A percentile compares a stretch with the other conserved stretches of the same genome.
Conservation (phyloP, 345 rosid species). For the Lepidium didymum region DNA sequence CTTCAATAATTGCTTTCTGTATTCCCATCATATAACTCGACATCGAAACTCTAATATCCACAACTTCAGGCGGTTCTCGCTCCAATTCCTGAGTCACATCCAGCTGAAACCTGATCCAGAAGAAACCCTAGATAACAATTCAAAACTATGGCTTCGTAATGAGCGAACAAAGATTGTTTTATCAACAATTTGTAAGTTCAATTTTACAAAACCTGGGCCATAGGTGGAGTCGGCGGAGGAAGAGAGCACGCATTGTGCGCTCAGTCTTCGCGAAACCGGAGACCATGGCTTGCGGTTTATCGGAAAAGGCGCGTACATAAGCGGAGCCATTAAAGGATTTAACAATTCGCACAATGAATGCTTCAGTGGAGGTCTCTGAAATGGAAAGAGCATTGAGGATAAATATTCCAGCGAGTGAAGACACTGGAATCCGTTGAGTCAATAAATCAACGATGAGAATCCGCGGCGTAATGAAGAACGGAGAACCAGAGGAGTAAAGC, state of each 20-base stretch:
- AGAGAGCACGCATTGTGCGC: constrained; percentile 74
- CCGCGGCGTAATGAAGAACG: constrained; percentile 71
- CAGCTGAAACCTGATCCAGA: constrained; percentile 91
- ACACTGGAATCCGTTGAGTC: constrained; percentile 48
- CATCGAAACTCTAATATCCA: constrained; percentile 85
- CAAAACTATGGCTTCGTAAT: background rate
- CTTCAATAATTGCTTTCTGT: constrained; percentile 84
- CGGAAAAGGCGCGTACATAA: constrained; percentile 64
- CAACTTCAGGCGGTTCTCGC: constrained; percentile 70
- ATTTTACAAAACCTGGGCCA: constrained; percentile 84
- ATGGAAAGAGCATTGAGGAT: constrained; percentile 62
- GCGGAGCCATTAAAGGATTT: constrained; percentile 46
- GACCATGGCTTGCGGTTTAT: constrained; percentile 80
- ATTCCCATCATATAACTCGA: constrained; percentile 77
- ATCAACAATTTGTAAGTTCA: constrained; percentile 8
- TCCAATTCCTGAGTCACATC: constrained; percentile 87
- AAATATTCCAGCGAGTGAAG: constrained; percentile 55
- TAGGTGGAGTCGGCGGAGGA: constrained; percentile 53
- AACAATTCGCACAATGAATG: constrained; percentile 75
- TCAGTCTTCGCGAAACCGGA: constrained; percentile 91
- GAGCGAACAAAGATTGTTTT: background rate
- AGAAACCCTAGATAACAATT: background rate
- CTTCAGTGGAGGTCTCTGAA: constrained; percentile 79
- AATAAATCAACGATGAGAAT: constrained; percentile 91
- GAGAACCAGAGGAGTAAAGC: constrained; percentile 67